phyloP scores from a whole-genome alignment of 495 filamentous ascomycete species.

The Talaromyces ruber region DNA sequence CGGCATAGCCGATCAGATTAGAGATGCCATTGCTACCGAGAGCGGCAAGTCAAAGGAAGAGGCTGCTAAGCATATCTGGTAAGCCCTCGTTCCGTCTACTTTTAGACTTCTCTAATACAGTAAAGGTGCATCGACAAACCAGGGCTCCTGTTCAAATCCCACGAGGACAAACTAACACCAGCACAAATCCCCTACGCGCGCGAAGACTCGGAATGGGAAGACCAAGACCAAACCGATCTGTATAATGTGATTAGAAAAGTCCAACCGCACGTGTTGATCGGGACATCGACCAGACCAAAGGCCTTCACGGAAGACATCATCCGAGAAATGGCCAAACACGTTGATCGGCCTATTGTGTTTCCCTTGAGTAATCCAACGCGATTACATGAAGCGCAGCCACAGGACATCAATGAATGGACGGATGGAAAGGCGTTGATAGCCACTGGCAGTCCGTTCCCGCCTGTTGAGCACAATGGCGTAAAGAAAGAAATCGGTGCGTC shows the following conservation, averaged over 20 bases:
- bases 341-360: conserved; percentile 70
- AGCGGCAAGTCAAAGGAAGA: conserved; percentile 59
- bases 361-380: conserved; percentile 82
- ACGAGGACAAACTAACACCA: conserved; percentile 46
- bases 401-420: conserved; percentile 74
- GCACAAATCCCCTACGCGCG: conserved; percentile 63
- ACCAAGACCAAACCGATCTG: conserved; percentile 46
- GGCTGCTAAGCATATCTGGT: conserved; percentile 79
- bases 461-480: conserved; percentile 58
- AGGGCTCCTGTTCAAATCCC: conserved; percentile 62
- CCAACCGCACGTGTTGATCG: conserved; percentile 74
- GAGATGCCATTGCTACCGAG: conserved; percentile 67
- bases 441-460: conserved; percentile 76
- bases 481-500: conserved; percentile 54
- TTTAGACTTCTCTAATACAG: background rate
- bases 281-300: conserved; percentile 74
- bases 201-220: conserved; percentile 55
- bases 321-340: conserved; percentile 69
- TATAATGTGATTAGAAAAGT: conserved; percentile 59
- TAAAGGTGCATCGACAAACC: conserved; percentile 77
- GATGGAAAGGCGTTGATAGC: conserved; percentile 72
- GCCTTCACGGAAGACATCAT: conserved; percentile 70
- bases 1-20: conserved; percentile 77
- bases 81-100: conserved; percentile 10
- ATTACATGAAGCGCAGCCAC: conserved; percentile 73